phyloP scores from a whole-genome alignment of 176 grass and related monocot species.

The Poa annua region DNA sequence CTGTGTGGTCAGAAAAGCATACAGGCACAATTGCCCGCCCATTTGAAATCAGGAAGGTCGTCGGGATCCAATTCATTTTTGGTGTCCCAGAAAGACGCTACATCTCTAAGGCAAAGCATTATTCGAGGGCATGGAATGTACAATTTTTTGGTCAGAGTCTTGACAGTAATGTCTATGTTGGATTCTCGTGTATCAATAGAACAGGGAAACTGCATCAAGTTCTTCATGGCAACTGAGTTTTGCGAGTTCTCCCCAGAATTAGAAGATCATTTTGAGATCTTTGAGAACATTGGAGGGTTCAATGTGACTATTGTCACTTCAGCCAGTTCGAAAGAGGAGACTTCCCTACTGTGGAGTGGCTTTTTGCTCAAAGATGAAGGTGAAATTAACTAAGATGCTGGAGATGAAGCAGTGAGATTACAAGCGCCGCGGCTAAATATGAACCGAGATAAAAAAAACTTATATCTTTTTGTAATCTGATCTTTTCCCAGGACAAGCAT shows the following conservation, averaged over 20 bases:
- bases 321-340: constrained; percentile 45
- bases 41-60: constrained; percentile 39
- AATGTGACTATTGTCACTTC: constrained; percentile 47
- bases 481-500: neutral
- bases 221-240: constrained; percentile 57
- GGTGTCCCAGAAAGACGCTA: neutral
- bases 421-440: neutral
- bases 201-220: constrained; percentile 50
- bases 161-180: constrained; percentile 57
- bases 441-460: neutral
- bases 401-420: neutral
- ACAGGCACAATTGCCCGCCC: constrained; percentile 15
- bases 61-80: constrained; percentile 35
- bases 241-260: constrained; percentile 50
- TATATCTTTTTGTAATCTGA: neutral
- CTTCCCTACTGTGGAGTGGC: constrained; percentile 22
- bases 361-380: constrained; percentile 32
- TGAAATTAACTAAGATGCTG: neutral
- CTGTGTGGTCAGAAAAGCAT: constrained; percentile 51
- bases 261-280: constrained; percentile 59
- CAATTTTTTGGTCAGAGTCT: constrained; percentile 44
- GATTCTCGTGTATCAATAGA: constrained; percentile 37
- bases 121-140: constrained; percentile 51
- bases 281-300: constrained; percentile 53
- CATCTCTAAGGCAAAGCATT: constrained; percentile 25